Evolutionary conservation across 106 monocot genomes (phyloP).

Genomic region (Apostasia shenzhenica): DNA sequence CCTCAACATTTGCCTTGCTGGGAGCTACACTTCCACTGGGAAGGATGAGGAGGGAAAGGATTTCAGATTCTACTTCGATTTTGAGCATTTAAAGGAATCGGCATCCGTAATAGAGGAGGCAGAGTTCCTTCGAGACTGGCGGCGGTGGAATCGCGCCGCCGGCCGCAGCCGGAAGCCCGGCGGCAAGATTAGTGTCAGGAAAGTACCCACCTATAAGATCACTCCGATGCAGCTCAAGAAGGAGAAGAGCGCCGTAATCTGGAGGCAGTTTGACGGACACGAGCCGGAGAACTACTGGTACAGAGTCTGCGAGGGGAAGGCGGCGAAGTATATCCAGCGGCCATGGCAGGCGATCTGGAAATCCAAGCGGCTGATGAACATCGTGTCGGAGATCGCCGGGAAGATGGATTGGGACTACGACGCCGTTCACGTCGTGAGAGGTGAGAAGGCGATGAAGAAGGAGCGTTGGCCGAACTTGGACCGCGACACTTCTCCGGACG

Average conservation of each 20-base stretch:
- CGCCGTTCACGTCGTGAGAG: constrained; percentile 71
- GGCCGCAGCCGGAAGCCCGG: background rate
- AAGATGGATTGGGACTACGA: constrained; percentile 95
- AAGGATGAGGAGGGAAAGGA: constrained; percentile 83
- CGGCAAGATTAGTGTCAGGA: constrained; percentile 1
- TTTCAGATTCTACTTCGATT: constrained; percentile 93
- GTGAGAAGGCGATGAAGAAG: constrained; percentile 72
- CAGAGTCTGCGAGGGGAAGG: constrained; percentile 88
- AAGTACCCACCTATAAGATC: constrained; percentile 39
- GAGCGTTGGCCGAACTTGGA: constrained; percentile 80
- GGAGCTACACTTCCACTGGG: constrained; percentile 35
- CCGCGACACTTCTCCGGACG: constrained; percentile 66
- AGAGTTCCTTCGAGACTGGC: constrained; percentile 84
- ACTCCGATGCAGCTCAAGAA: constrained; percentile 76
- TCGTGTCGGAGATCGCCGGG: constrained; percentile 67
- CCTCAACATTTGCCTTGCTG: constrained; percentile 58
- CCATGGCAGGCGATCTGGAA: constrained; percentile 92
- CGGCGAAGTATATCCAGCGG: constrained; percentile 63
- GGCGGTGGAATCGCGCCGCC: constrained; percentile 36
- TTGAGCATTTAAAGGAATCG: constrained; percentile 79
- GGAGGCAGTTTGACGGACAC: constrained; percentile 74
- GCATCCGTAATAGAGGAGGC: constrained; percentile 73
- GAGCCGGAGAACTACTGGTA: constrained; percentile 96
- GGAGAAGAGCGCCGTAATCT: constrained; percentile 53
- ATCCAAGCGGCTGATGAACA: constrained; percentile 74